These are phyloP conservation scores for Aureobasidium subglaciale DNA, from an alignment of 2,329 filamentous ascomycete species.

Conservation along the genomic window DNA sequence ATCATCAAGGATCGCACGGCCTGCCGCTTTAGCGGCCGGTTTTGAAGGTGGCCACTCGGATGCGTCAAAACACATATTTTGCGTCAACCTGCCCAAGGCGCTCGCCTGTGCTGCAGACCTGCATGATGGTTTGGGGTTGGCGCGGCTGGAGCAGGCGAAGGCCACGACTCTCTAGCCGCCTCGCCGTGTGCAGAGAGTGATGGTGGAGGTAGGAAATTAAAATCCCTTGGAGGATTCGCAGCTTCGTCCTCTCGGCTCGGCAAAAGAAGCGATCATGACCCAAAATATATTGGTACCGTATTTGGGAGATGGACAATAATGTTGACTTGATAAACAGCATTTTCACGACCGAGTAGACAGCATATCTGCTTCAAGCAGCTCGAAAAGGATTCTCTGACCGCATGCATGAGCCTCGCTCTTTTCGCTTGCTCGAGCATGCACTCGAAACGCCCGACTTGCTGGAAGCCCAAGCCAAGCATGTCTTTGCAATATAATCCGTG, in stretches of 20 bases:
- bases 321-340: background rate
- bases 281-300: background rate
- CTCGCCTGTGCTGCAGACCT: background rate
- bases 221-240: background rate
- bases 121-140: background rate
- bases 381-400: background rate
- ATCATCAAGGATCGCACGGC: conserved; percentile 5
- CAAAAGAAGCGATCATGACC: background rate
- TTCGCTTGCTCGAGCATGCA: conserved; percentile 2
- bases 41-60: conserved; percentile 6
- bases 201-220: background rate
- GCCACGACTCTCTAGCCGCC: background rate
- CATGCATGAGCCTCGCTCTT: conserved; percentile 1
- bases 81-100: background rate
- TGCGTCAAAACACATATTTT: conserved; percentile 5
- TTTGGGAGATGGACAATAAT: background rate
- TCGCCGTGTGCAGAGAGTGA: background rate
- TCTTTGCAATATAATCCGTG: background rate
- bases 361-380: background rate
- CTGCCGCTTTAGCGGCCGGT: conserved; percentile 7
- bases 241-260: background rate
- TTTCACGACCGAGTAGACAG: no score
- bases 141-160: background rate
- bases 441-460: conserved; percentile 1
- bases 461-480: background rate